Percentiles rank a stretch among this genome's conserved stretches.
phyloP scores from a whole-genome alignment of 805 yeast species.

The Metschnikowia matae region DNA sequence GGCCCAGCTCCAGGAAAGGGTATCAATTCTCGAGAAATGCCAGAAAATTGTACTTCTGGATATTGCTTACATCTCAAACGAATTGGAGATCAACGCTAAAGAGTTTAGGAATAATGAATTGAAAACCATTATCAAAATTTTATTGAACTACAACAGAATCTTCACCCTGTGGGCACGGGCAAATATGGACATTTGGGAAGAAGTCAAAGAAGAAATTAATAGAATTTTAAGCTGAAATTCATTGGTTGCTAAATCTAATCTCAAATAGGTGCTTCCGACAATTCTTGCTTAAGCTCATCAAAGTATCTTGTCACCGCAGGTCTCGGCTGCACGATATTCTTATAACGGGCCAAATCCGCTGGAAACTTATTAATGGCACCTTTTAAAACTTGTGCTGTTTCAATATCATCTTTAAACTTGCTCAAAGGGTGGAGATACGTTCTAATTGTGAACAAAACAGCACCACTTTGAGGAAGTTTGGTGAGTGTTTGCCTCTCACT shows the following conservation, averaged over 20 bases:
- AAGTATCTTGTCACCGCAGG: constrained; percentile 46
- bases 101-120: constrained; percentile 49
- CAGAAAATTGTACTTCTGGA: constrained; percentile 40
- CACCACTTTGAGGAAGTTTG: constrained; percentile 45
- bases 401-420: constrained; percentile 43
- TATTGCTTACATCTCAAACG: constrained; percentile 39
- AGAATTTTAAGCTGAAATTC: constrained; percentile 4
- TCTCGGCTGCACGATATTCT: constrained; percentile 66
- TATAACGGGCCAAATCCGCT: constrained; percentile 55
- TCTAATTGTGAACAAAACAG: constrained; percentile 49
- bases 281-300: constrained; percentile 8
- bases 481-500: constrained; percentile 58
- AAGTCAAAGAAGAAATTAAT: constrained; percentile 43
- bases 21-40: constrained; percentile 51
- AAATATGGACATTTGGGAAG: constrained; percentile 65
- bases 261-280: background rate
- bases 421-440: constrained; percentile 56
- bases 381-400: constrained; percentile 45
- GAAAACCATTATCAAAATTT: constrained; percentile 48
- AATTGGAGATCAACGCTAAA: constrained; percentile 43
- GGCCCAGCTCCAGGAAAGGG: constrained; percentile 45
- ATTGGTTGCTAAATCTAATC: background rate
- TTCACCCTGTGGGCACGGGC: constrained; percentile 64
- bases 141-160: constrained; percentile 50
- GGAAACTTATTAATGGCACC: constrained; percentile 66